Evolutionary conservation across 345 rosid species (phyloP).

Genomic region (Bruguiera parviflora): DNA sequence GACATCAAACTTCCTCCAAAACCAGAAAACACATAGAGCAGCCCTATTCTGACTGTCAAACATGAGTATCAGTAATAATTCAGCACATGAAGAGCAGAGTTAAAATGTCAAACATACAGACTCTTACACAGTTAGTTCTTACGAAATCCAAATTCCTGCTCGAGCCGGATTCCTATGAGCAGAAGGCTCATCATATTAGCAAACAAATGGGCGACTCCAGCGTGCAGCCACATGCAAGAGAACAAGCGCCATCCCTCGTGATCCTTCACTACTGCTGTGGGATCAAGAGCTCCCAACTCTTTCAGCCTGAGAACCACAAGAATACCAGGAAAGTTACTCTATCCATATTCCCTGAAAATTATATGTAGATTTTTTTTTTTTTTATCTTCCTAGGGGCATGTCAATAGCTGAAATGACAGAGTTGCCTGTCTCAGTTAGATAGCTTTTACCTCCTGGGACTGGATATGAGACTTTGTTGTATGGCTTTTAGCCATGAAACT

Average conservation of each 20-base stretch:
- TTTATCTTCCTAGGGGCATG: no score
- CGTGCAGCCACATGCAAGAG: constrained; percentile 26
- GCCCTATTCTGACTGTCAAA: constrained; percentile 24
- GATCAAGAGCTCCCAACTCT: constrained; percentile 25
- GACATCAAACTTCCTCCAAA: constrained; percentile 31
- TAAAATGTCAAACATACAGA: background rate
- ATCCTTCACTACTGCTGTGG: constrained; percentile 4
- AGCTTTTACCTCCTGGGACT: no score
- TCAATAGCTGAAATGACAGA: no score
- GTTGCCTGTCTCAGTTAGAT: no score
- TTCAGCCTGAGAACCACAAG: constrained; percentile 11
- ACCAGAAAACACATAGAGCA: constrained; percentile 19
- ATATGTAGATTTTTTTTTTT: no score
- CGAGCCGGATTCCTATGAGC: constrained; percentile 24
- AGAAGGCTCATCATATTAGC: constrained; percentile 26
- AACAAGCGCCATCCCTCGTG: constrained; percentile 21
- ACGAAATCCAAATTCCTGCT: constrained; percentile 29
- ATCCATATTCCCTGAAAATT: background rate
- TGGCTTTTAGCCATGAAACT: no score
- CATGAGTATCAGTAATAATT: background rate
- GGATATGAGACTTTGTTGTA: no score
- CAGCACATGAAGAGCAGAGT: background rate
- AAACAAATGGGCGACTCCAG: constrained; percentile 22
- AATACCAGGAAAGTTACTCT: background rate
- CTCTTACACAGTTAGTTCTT: constrained; percentile 1